Evolutionary conservation across 495 filamentous ascomycete species (phyloP).

Genomic region (Penicillium nucicola): DNA sequence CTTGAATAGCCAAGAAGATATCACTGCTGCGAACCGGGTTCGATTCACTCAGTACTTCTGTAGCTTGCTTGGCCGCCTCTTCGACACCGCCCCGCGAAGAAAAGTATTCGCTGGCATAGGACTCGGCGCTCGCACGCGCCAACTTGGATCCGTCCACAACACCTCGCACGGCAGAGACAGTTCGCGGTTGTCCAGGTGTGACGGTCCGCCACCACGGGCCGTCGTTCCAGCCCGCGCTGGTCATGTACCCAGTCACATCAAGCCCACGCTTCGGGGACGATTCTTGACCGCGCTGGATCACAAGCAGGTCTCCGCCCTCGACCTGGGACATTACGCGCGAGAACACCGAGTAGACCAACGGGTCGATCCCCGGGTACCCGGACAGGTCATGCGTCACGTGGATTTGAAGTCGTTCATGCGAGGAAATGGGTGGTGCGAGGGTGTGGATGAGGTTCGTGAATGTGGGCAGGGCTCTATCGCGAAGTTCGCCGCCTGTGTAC

Average conservation of each 20-base stretch:
- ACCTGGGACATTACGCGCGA: conserved; percentile 97
- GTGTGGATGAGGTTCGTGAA: conserved; percentile 93
- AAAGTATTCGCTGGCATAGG: conserved; percentile 81
- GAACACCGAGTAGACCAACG: conserved; percentile 89
- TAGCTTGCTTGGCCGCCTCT: conserved; percentile 71
- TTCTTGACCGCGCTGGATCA: conserved; percentile 89
- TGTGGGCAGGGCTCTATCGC: conserved; percentile 85
- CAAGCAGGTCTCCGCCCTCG: conserved; percentile 94
- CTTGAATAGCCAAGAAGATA: conserved; percentile 92
- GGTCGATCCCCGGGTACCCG: conserved; percentile 91
- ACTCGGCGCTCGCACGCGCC: conserved; percentile 79
- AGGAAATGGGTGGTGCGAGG: conserved; percentile 93
- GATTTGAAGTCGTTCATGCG: conserved; percentile 95
- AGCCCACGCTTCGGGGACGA: conserved; percentile 66
- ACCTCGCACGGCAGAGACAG: conserved; percentile 76
- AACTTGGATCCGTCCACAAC: conserved; percentile 86
- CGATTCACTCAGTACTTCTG: conserved; percentile 68
- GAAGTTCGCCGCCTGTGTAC: conserved; percentile 76
- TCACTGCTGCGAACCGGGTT: conserved; percentile 91
- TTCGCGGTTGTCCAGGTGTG: conserved; percentile 58
- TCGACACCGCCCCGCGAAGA: conserved; percentile 72
- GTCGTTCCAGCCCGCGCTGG: conserved; percentile 72
- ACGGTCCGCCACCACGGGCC: conserved; percentile 93
- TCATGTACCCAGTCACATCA: conserved; percentile 48
- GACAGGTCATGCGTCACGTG: conserved; percentile 95